A percentile compares a stretch with the other conserved stretches of the same genome.
phyloP scores from a whole-genome alignment of 1,139 yeast species.

The Yamadazyma songkhlaensis region DNA sequence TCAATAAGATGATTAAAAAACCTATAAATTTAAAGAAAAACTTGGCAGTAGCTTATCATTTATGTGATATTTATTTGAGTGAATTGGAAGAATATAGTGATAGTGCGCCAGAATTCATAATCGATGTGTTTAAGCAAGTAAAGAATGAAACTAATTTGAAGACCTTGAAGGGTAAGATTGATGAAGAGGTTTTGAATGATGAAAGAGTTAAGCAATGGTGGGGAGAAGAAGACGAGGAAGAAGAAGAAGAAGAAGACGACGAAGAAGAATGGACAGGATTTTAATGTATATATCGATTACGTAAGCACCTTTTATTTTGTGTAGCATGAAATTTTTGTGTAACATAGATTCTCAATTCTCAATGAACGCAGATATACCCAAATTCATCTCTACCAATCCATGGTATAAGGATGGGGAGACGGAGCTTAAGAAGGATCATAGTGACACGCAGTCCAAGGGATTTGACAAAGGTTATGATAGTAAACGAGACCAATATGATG shows the following conservation, averaged over 20 bases:
- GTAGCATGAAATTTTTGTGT: not conserved
- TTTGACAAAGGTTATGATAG: constrained; percentile 49
- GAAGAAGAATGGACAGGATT: constrained; percentile 34
- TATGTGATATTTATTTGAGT: constrained; percentile 80
- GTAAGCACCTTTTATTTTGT: not conserved
- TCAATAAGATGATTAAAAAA: constrained; percentile 36
- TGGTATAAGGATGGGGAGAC: constrained; percentile 15
- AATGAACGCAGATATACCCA: constrained; percentile 12
- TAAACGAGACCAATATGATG: constrained; percentile 78
- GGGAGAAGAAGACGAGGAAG: constrained; percentile 31
- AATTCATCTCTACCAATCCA: constrained; percentile 18
- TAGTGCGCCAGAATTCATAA: constrained; percentile 54
- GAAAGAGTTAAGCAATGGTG: constrained; percentile 67
- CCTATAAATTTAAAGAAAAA: constrained; percentile 65
- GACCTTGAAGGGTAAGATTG: constrained; percentile 63
- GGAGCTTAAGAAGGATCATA: constrained; percentile 31
- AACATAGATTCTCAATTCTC: not conserved
- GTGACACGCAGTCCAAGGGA: constrained; percentile 4
- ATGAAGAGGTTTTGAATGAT: constrained; percentile 65
- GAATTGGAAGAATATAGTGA: constrained; percentile 60
- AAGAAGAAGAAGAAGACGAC: constrained; percentile 22
- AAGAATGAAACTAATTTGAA: constrained; percentile 52
- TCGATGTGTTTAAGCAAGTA: constrained; percentile 59
- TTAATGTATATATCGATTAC: constrained; percentile 8
- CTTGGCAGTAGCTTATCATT: constrained; percentile 78